Percentiles rank a stretch among this genome's conserved stretches.
Conservation (phyloP, 1,284 basidiomycete species). For the Athelia psychrophila region DNA sequence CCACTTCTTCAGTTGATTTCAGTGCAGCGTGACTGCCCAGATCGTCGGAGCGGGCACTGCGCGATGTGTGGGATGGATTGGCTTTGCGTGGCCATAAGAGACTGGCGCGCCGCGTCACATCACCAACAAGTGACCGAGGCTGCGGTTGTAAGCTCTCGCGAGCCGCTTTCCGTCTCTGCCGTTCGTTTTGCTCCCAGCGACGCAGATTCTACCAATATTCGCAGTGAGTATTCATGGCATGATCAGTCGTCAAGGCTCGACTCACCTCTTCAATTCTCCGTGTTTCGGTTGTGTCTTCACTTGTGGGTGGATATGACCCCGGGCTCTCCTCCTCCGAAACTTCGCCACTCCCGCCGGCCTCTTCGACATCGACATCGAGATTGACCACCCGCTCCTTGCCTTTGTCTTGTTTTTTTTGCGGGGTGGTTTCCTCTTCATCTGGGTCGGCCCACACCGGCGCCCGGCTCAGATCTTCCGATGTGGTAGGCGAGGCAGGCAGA, state of each 20-base stretch:
- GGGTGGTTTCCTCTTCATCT: constrained; percentile 12
- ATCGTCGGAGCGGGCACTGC: constrained; percentile 23
- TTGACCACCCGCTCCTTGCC: constrained; percentile 14
- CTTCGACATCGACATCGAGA: constrained; percentile 16
- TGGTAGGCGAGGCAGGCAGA: constrained; percentile 37
- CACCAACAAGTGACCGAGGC: constrained; percentile 46
- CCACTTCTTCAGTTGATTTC: constrained; percentile 46
- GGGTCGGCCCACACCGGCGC: constrained; percentile 31
- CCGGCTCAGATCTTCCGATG: constrained; percentile 42
- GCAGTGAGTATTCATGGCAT: not conserved
- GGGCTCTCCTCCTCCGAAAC: constrained; percentile 19
- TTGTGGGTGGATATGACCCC: constrained; percentile 60
- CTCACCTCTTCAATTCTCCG: constrained; percentile 67
- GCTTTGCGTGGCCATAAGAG: constrained; percentile 40
- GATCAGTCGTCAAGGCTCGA: constrained; percentile 6
- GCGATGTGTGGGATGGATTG: constrained; percentile 30
- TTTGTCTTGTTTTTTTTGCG: constrained; percentile 22
- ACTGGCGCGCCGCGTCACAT: constrained; percentile 54
- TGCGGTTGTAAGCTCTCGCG: constrained; percentile 41
- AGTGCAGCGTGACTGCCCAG: constrained; percentile 39
- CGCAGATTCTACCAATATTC: constrained; percentile 52
- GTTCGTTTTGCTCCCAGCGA: constrained; percentile 71
- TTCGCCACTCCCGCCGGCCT: constrained; percentile 27
- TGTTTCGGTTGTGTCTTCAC: constrained; percentile 62
- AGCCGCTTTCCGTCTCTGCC: constrained; percentile 62